Evolutionary conservation across 768 basidiomycete species (phyloP).

Genomic region (Candolleomyces efflorescens): DNA sequence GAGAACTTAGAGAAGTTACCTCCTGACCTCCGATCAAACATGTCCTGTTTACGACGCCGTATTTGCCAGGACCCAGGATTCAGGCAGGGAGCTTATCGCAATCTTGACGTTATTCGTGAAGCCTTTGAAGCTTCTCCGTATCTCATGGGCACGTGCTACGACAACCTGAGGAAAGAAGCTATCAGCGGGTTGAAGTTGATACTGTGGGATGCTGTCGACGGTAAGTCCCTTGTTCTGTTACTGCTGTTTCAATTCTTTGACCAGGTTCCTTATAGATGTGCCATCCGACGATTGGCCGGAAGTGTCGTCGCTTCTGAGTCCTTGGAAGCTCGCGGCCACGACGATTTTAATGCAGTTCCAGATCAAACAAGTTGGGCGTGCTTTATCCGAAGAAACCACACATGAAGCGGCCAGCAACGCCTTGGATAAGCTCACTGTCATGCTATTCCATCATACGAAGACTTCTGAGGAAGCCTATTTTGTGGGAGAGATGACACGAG

Average conservation of each 20-base stretch:
- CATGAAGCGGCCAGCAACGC: slow-evolving; percentile 54
- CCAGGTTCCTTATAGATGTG: slow-evolving; percentile 28
- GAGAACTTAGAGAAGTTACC: slow-evolving; percentile 58
- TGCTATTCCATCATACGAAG: slow-evolving; percentile 69
- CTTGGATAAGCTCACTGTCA: slow-evolving; percentile 61
- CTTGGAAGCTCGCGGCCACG: slow-evolving; percentile 81
- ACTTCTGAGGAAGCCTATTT: slow-evolving; percentile 79
- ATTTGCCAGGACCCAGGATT: slow-evolving; percentile 67
- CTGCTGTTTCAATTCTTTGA: background rate
- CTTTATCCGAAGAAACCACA: slow-evolving; percentile 53
- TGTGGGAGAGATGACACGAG: slow-evolving; percentile 76
- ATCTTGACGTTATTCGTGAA: slow-evolving; percentile 63
- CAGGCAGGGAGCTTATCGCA: slow-evolving; percentile 70
- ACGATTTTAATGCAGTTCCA: slow-evolving; percentile 76
- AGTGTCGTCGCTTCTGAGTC: slow-evolving; percentile 65
- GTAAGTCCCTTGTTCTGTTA: slow-evolving; percentile 29
- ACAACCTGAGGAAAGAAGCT: slow-evolving; percentile 54
- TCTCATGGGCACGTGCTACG: slow-evolving; percentile 39
- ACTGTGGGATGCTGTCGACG: slow-evolving; percentile 58
- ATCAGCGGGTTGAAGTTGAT: slow-evolving; percentile 65
- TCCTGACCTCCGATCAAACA: slow-evolving; percentile 43
- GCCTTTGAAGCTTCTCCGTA: slow-evolving; percentile 65
- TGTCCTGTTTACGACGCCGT: slow-evolving; percentile 47
- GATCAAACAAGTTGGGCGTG: slow-evolving; percentile 68
- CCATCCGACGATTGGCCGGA: slow-evolving; percentile 57